Evolutionary conservation across 805 yeast species (phyloP).

Genomic region (Clavispora vitiphila): DNA sequence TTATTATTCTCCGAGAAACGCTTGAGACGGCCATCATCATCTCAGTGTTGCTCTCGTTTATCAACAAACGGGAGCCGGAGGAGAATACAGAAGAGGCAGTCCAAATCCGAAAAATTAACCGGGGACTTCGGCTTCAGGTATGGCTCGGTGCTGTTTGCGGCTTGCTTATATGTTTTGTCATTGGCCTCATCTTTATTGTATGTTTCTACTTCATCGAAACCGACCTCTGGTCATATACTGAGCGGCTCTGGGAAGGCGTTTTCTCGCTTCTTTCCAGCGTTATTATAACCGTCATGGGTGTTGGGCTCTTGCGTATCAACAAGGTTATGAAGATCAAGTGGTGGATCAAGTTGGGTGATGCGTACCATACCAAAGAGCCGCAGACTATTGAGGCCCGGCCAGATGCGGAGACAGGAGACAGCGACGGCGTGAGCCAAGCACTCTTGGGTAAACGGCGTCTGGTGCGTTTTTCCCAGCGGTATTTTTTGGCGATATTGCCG

Average conservation of each 20-base stretch:
- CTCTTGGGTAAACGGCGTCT: background rate
- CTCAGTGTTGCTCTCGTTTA: conserved; percentile 66
- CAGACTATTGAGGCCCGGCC: background rate
- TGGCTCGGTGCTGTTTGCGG: conserved; percentile 81
- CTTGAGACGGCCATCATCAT: conserved; percentile 72
- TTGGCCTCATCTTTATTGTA: conserved; percentile 68
- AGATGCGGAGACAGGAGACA: conserved; percentile 2
- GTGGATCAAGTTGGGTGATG: conserved; percentile 45
- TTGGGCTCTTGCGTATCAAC: conserved; percentile 74
- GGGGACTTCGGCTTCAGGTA: conserved; percentile 49
- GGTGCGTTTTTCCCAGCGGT: conserved; percentile 17
- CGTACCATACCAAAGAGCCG: conserved; percentile 22
- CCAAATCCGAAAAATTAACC: conserved; percentile 10
- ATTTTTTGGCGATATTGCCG: conserved; percentile 24
- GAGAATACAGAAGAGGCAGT: conserved; percentile 4
- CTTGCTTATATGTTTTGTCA: conserved; percentile 56
- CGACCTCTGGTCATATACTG: conserved; percentile 84
- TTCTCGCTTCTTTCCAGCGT: conserved; percentile 73
- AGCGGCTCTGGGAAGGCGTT: conserved; percentile 84
- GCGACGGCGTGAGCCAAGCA: conserved; percentile 3
- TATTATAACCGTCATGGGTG: conserved; percentile 82
- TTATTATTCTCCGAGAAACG: conserved; percentile 69
- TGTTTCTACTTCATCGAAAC: conserved; percentile 74
- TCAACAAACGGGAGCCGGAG: conserved; percentile 42
- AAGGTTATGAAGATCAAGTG: conserved; percentile 76